Base-by-base conservation (phyloP, 1,139 yeast species). In the Protomyces gravidus region DNA sequence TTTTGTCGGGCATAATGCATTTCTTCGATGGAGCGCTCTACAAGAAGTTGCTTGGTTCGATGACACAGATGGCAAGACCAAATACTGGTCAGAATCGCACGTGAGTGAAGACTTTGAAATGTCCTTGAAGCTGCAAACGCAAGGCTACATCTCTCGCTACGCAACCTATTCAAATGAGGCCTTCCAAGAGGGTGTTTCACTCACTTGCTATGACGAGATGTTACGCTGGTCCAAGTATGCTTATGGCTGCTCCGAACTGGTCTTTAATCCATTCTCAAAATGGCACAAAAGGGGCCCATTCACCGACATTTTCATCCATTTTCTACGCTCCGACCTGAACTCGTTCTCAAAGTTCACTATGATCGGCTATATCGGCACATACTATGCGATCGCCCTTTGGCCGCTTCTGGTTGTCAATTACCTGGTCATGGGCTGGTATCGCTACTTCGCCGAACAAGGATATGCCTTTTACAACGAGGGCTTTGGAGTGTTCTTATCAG, bases 21-120 rank as follows among this genome's bases (percentile, higher is more conserved):
- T 62, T 33, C 55, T 62, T 26, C 49, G 64, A 6, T 62, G 64
- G 64, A 45, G 59, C 6, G 64, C 64, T 1, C 32, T 62, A 23
- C 64, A 62, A 33, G 42, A 36, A 30, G 53, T 55, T 25, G 47
- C 59, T 4, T 26, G 21, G 7, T 47, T 27, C 23, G 64, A 62
- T 42, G 63, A 52, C 33, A 28, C 59, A 32, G 48, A 53, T 49
- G 63, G 63, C 48, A 52, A 61, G 21, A 51, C 62, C 45, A 52
- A 56, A 55, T 63, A 61, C 52, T 63, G 64, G 64, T 61, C 63
- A 5, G 64, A 63, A 45, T 27, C 30, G 28, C 64, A 62, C 19
- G 64, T 62, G 15, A 57, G 62, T 33, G 64, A 62, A 30, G 64
- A 63, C 47, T 63, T 63, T 47, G 64, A 63, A 36, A 60, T 63